Evolutionary conservation across 2,329 filamentous ascomycete species (phyloP), one percentile per base, ranked within the genome.

Genomic region (Paraphaeosphaeria sporulosa): DNA sequence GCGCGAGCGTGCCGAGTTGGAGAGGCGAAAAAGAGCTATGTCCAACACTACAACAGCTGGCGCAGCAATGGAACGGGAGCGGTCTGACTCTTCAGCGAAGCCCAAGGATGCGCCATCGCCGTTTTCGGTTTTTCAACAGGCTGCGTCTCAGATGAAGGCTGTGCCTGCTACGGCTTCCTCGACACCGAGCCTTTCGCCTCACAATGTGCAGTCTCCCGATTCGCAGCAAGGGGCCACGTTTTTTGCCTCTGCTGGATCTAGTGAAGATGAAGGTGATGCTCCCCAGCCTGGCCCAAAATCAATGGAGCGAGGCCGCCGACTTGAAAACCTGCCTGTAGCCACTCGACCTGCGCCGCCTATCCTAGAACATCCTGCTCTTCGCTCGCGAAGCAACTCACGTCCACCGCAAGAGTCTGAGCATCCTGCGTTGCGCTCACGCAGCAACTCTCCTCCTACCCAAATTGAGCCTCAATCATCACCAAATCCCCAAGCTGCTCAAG

Each of bases 41-140:
- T 61, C 68, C 50, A 62, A 60, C 15, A 52, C 27, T n/a, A 21
- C 53, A 19, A 55, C 63, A 61, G 62, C 66, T 50, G 62, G 63
- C 17, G 55, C 52, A 17, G n/a, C 51, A n/a, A 55, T 63, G 6
- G 68, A 68, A 32, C 70, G 68, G 21, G 69, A 70, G 23, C 64
- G 70, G 46, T 72, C 76, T 17, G 64, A 71, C 19, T 75, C 79
- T 13, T 62, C 68, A 9, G 61, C 70, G 30, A 73, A 74, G 38
- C 63, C 71, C 30, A 69, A 67, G 44, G 72, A 79, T 60, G 67
- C 69, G 8, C 55, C 69, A 8, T 70, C 72, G 25, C 76, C 80
- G 4, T 80, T 82, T 61, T 81, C 79, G 9, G 78, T 80, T 15
- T 83, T 83, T 53, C 81, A 83, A 58, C 74, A 75, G n/a, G 80